phyloP scores from a whole-genome alignment of 2,329 filamentous ascomycete genomes.

The Penicillium sp. region DNA sequence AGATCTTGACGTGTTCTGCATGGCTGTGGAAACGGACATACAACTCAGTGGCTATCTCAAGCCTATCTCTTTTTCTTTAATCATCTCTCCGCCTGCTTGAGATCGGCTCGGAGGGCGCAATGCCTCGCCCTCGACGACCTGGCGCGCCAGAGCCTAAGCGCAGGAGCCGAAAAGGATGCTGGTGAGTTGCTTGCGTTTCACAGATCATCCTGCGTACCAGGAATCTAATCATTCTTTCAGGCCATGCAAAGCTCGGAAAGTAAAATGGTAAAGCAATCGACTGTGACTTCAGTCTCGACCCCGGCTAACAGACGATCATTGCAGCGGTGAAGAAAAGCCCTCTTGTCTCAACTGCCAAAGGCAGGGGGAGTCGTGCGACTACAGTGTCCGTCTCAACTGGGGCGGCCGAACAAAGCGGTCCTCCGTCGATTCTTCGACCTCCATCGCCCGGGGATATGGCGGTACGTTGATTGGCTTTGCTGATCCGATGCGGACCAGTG shows the following conservation, averaged over 20 bases:
- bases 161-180: slow-evolving; percentile 70
- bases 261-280: slow-evolving; percentile 64
- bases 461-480: slow-evolving; percentile 24
- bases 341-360: slow-evolving; percentile 72
- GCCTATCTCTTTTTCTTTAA: slow-evolving; percentile 24
- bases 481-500: slow-evolving; percentile 16
- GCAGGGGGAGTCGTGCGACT: slow-evolving; percentile 75
- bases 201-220: not conserved
- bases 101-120: slow-evolving; percentile 30
- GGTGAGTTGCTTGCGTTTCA: slow-evolving; percentile 51
- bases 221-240: slow-evolving; percentile 45
- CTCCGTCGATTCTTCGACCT: slow-evolving; percentile 43
- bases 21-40: not conserved
- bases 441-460: slow-evolving; percentile 34
- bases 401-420: slow-evolving; percentile 68
- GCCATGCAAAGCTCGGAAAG: slow-evolving; percentile 78
- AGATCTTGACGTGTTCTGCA: not conserved
- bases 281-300: no score
- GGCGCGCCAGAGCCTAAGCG: slow-evolving; percentile 67
- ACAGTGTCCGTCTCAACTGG: slow-evolving; percentile 81
- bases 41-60: slow-evolving; percentile 20
- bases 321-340: slow-evolving; percentile 74
- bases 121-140: slow-evolving; percentile 69
- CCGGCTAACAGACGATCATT: not conserved
- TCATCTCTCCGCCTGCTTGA: not conserved